Conservation (phyloP, 2,329 filamentous ascomycete genomes). For the Calonectria leucothoes region DNA sequence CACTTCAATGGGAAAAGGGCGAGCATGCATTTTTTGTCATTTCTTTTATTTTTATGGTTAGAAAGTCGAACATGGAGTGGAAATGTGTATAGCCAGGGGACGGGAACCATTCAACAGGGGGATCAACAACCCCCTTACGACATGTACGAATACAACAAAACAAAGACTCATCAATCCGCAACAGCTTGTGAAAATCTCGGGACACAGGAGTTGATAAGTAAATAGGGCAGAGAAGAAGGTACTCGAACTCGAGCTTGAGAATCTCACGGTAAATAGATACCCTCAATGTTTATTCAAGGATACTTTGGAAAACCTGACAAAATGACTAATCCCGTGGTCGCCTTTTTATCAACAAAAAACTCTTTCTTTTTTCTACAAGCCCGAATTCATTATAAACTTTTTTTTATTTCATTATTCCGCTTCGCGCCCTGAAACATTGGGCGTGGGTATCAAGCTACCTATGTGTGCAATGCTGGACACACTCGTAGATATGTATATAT, state of each 20-base stretch:
- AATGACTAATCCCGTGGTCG: neutral
- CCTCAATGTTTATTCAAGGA: slow-evolving; percentile 1
- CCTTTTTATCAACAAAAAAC: no score
- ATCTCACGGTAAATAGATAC: slow-evolving; percentile 21
- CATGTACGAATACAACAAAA: slow-evolving; percentile 43
- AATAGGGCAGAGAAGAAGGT: neutral
- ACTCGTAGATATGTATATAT: slow-evolving; percentile 14
- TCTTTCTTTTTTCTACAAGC: no score
- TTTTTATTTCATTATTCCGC: slow-evolving; percentile 36
- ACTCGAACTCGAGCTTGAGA: neutral
- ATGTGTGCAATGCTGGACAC: slow-evolving; percentile 19
- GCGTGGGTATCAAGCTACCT: slow-evolving; percentile 45
- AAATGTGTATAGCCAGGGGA: neutral
- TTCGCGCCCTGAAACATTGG: slow-evolving; percentile 29
- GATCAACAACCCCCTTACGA: slow-evolving; percentile 32
- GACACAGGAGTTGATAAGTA: neutral
- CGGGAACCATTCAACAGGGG: slow-evolving; percentile 16
- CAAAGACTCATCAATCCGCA: neutral
- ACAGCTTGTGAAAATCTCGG: neutral
- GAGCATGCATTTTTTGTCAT: slow-evolving; percentile 19
- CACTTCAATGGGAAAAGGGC: slow-evolving; percentile 22
- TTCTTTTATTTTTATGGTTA: slow-evolving; percentile 2
- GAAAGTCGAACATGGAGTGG: slow-evolving; percentile 6
- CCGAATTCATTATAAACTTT: neutral
- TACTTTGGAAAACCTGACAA: neutral